A percentile compares a stretch with the other conserved stretches of the same genome.
phyloP scores from a whole-genome alignment of 2,329 filamentous ascomycete species.

The Arthrinium puccinioides region DNA sequence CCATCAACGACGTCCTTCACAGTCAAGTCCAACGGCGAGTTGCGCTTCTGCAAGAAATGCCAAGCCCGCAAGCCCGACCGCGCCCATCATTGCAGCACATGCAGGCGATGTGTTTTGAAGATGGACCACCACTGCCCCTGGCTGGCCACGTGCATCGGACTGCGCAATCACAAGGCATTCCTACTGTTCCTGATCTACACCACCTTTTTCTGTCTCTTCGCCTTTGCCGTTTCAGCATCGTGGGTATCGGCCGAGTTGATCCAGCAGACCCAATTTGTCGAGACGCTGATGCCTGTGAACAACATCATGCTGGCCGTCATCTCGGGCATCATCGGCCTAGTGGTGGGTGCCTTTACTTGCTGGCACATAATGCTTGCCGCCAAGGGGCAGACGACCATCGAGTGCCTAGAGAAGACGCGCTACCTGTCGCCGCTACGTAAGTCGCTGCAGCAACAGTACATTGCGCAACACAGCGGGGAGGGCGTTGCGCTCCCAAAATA shows the following conservation, averaged over 20 bases:
- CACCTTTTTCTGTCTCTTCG: slow-evolving; percentile 74
- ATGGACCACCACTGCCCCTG: slow-evolving; percentile 99
- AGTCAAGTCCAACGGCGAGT: slow-evolving; percentile 82
- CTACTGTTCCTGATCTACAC: slow-evolving; percentile 88
- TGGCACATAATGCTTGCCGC: slow-evolving; percentile 85
- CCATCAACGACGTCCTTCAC: slow-evolving; percentile 67
- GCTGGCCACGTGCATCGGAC: slow-evolving; percentile 90
- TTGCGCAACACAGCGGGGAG: slow-evolving; percentile 45
- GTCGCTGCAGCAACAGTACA: slow-evolving; percentile 58
- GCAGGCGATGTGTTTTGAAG: slow-evolving; percentile 89
- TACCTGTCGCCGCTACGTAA: slow-evolving; percentile 78
- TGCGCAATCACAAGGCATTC: slow-evolving; percentile 94
- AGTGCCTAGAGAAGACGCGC: slow-evolving; percentile 90
- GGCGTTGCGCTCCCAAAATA: slow-evolving; percentile 48
- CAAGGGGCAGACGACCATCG: slow-evolving; percentile 85
- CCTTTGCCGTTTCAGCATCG: slow-evolving; percentile 65
- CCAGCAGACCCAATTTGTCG: slow-evolving; percentile 61
- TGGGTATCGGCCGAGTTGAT: slow-evolving; percentile 87
- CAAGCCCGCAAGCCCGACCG: slow-evolving; percentile 91
- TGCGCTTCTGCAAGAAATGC: slow-evolving; percentile 96
- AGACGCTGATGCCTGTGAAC: slow-evolving; percentile 79
- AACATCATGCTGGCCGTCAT: slow-evolving; percentile 83
- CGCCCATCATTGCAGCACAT: slow-evolving; percentile 94
- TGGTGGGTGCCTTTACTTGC: slow-evolving; percentile 78
- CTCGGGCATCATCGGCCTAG: slow-evolving; percentile 83